Evolutionary conservation across 2,329 filamentous ascomycete species (phyloP), one percentile per base, ranked within the genome.

Genomic region (Acephala macrosclerotiorum): DNA sequence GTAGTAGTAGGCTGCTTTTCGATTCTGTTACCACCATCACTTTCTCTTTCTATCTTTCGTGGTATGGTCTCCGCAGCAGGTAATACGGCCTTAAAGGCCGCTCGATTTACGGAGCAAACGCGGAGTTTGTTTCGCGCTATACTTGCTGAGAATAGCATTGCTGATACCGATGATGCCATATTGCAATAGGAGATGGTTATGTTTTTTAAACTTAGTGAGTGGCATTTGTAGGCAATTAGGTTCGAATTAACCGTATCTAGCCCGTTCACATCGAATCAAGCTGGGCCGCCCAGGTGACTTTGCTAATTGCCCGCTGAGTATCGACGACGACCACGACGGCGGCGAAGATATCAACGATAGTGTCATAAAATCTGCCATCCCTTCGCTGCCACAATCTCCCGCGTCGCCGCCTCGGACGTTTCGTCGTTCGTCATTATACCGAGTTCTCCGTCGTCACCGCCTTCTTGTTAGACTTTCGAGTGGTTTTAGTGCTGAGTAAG

Each of bases 241-340:
- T 66, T 51, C 64, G 56, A 66, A 66, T 66, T 64, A 66, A 66
- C 56, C 29, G 49, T 60, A 18, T 64, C 55, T 36, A 66, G 64
- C 64, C 60, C 57, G 64, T 63, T 66, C 22, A 63, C 38, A 66
- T 66, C 57, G 57, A 66, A 66, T 66, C 36, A 63, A 64, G 47
- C 64, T 66, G 47, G 64, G 64, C 64, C 61, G 61, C 25, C 60
- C 55, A 42, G 47, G 61, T 61, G 61, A 64, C 64, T 66, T 66
- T 64, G 26, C 64, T 64, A 26, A 66, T 64, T 66, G 57, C 63
- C 58, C 58, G 45, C 47, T 59, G 36, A 65, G 45, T 60, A 51
- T 51, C 47, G 25, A 51, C 47, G 47, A 51, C 25, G 47, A 51
- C 47, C 7, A 51, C 47, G 47, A 29, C 47, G 47, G 47, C 47